phyloP scores from a whole-genome alignment of 164 flowering plant species.

The Akebia trifoliata region DNA sequence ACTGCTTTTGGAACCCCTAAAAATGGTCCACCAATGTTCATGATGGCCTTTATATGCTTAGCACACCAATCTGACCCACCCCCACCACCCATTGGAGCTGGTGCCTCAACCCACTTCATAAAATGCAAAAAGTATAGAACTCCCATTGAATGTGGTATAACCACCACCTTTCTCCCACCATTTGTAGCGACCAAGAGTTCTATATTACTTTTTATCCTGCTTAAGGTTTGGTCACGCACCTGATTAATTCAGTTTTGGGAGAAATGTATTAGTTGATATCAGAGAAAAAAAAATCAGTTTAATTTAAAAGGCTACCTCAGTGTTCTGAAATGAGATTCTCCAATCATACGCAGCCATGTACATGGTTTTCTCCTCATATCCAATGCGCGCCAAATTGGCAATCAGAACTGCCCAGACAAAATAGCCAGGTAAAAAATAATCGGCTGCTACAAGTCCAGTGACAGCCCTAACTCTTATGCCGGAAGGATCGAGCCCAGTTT shows the following conservation, averaged over 20 bases:
- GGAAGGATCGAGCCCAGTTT: constrained; percentile 57
- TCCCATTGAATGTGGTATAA: constrained; percentile 69
- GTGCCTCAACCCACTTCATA: constrained; percentile 73
- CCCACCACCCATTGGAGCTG: constrained; percentile 69
- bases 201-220: constrained; percentile 59
- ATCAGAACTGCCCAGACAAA: constrained; percentile 71
- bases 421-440: constrained; percentile 66
- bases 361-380: constrained; percentile 70
- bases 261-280: not conserved
- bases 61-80: constrained; percentile 67
- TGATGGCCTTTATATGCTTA: constrained; percentile 51
- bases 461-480: constrained; percentile 58
- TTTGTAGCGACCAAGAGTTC: constrained; percentile 57
- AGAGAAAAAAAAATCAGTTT: not conserved
- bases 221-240: constrained; percentile 56
- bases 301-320: constrained; percentile 36
- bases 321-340: constrained; percentile 62
- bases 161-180: constrained; percentile 55
- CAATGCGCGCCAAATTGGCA: constrained; percentile 63
- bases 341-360: constrained; percentile 72
- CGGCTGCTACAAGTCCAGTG: constrained; percentile 65
- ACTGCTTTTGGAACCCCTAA: constrained; percentile 95
- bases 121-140: constrained; percentile 63
- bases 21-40: constrained; percentile 87
- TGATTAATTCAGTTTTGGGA: constrained; percentile 17